Evolutionary conservation across 164 flowering plant genomes (phyloP), one percentile per base, ranked within the genome.

Genomic region (Aristolochia fimbriata): DNA sequence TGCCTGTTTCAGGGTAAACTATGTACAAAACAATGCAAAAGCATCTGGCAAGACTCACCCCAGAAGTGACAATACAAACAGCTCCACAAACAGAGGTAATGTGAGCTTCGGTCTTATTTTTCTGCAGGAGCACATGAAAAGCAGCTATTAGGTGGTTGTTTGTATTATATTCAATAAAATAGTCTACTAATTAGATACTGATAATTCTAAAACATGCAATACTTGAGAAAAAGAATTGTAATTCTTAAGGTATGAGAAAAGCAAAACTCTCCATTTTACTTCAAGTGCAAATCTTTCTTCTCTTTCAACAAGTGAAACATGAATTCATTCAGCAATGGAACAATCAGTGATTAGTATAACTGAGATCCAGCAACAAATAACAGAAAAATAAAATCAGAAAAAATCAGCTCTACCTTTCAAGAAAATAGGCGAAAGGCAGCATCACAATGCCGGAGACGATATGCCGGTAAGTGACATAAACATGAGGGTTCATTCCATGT

Each of bases 401-500:
- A 27, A 27, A 27, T 27, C 30, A 27, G 2, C 5, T 27, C 0
- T 72, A 87, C 93, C 93, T 91, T 66, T 88, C 93, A 6, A 88
- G 74, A 47, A 84, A 73, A 71, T 84, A 83, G 56, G 96, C 97
- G 54, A 86, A 86, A 54, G 97, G 94, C 17, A 83, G 58, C 77
- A 80, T 77, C 19, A 69, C 75, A 0, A 84, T 46, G 25, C 79
- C 80, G 24, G 76, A 74, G 0, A 86, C 82, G 20, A 81, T 37
- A 61, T 81, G 82, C 9, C 96, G 68, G 61, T 85, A 87, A 57
- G 93, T 86, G 21, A 85, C 59, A 61, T 81, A 78, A 58, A 88
- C 90, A 63, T 82, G 80, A 62, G 93, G 88, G 65, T 83, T 83
- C 96, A 91, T 78, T 49, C 97, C 93, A 78, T 75, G 88, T 33